Base-by-base conservation (phyloP, 2,329 filamentous ascomycete genomes). In the Fusarium irregulare region DNA sequence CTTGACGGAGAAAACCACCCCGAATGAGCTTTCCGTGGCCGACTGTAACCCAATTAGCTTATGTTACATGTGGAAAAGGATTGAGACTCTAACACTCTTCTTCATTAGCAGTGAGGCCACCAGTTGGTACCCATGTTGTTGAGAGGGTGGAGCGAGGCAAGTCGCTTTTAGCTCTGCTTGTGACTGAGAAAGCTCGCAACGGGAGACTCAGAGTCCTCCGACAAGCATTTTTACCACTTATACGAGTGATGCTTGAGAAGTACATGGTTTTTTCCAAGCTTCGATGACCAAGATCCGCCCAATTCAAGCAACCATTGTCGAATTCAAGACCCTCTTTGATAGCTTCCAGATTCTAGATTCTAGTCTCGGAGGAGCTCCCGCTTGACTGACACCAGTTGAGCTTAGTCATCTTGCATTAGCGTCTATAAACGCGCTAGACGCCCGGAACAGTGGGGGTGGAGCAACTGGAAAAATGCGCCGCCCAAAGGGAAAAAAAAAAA, bases 121-220 rank as follows among this genome's bases (percentile, higher is more conserved):
- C 90, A 1, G 91, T 92, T 4, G 94, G 93, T 28, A 90, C 85
- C 93, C 94, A 98, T 79, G 94, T 87, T 47, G 85, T 89, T 6
- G 93, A 95, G 12, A 95, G 79, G 45, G 76, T 78, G 37, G 77
- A 79, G 46, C 80, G 77, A 51, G 64, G 64, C 28, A 67, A 66
- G 50, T 50, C 47, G 32, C 68, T 58, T 53, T 68, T 91, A 84
- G 74, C 45, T 49, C 66, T 41, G 53, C 61, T 58, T 37, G 73
- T 61, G 48, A 61, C 63, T 34, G 75, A 75, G 58, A 75, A 67
- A 46, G 71, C 42, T 68, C 74, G 68, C 20, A 67, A 34, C 53
- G 72, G 72, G 21, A 59, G 21, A 41, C 42, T 49, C 18, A 60
- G 25, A 13, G 56, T 30, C 42, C 47, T 63, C 27, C 56, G 68